Evolutionary conservation across 2,329 filamentous ascomycete species (phyloP).

Genomic region (Xylaria sp.): DNA sequence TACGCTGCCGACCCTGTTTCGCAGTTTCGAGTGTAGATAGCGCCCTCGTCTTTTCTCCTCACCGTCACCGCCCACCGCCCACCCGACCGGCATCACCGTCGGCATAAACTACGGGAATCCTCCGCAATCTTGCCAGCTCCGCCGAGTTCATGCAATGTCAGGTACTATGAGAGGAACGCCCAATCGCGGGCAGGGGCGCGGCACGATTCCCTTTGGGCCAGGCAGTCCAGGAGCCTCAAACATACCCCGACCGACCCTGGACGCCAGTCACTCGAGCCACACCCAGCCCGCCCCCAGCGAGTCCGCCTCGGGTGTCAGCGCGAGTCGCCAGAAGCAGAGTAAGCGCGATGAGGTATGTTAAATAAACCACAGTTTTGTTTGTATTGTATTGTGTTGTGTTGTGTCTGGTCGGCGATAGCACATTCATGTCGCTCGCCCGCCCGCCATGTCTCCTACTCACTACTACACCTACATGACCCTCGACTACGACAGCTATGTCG

Average conservation of each 20-base stretch:
- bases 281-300: conserved; percentile 65
- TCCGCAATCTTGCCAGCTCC: conserved; percentile 39
- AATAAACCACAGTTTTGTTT: conserved; percentile 8
- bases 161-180: conserved; percentile 77
- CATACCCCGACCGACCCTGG: conserved; percentile 79
- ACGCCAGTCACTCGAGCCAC: conserved; percentile 56
- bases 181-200: conserved; percentile 68
- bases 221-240: conserved; percentile 71
- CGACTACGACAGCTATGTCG: conserved; percentile 36
- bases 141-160: conserved; percentile 60
- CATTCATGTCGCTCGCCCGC: background rate
- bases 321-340: conserved; percentile 93
- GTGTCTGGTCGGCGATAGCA: too few species aligned
- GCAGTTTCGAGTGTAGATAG: background rate
- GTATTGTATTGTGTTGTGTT: background rate
- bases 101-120: conserved; percentile 32
- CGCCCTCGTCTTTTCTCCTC: background rate
- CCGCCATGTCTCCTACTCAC: conserved; percentile 13
- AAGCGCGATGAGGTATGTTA: conserved; percentile 95
- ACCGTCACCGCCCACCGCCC: background rate
- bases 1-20: background rate
- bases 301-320: conserved; percentile 77
- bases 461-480: conserved; percentile 27
- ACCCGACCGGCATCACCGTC: conserved; percentile 1
- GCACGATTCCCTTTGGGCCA: conserved; percentile 63